Conservation (phyloP, 2,329 filamentous ascomycete genomes). For the Cordyceps cicadae region DNA sequence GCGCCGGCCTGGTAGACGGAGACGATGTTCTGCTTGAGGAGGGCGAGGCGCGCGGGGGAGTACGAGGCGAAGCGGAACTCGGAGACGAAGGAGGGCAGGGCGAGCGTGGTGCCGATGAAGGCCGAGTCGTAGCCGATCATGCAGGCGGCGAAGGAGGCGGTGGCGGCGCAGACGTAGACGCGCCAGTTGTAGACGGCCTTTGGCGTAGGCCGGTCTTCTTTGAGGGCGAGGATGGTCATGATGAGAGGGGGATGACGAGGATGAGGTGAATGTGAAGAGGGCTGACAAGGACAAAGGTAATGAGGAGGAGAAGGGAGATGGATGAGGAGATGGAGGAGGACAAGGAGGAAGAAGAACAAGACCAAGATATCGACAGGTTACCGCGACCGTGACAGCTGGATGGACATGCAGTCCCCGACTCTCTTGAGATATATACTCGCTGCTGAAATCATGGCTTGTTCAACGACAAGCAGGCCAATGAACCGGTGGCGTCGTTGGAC, state of each 20-base stretch:
- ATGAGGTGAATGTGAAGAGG: neutral
- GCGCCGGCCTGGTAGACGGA: constrained; percentile 76
- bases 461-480: neutral
- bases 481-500: neutral
- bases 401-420: neutral
- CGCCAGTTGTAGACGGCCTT: constrained; percentile 53
- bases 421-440: neutral
- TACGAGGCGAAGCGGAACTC: constrained; percentile 59
- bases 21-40: constrained; percentile 67
- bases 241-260: neutral
- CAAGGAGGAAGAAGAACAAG: too few species aligned
- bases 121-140: constrained; percentile 59
- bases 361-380: too few species aligned
- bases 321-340: constrained; percentile 20
- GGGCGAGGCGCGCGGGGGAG: constrained; percentile 37
- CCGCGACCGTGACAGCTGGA: neutral
- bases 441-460: neutral
- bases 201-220: constrained; percentile 50
- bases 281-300: neutral
- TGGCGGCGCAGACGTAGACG: constrained; percentile 44
- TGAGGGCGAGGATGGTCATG: constrained; percentile 42
- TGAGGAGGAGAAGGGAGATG: too few species aligned
- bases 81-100: constrained; percentile 57
- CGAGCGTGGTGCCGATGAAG: constrained; percentile 71
- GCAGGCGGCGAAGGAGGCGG: constrained; percentile 49